phyloP scores from a whole-genome alignment of 2,329 filamentous ascomycete species.

The Macrophomina tecta region DNA sequence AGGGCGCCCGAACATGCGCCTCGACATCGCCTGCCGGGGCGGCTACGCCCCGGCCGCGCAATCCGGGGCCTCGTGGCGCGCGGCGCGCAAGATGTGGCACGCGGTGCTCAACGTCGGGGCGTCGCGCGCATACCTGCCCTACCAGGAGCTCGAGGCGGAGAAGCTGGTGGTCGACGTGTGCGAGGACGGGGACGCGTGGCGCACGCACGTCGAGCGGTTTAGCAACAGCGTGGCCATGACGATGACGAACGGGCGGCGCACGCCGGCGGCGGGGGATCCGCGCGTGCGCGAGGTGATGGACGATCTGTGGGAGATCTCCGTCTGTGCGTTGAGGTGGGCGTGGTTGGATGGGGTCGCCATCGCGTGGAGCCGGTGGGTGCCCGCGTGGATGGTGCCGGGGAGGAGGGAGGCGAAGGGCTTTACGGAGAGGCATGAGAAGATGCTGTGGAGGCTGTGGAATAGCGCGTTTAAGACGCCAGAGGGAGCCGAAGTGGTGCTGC shows the following conservation, averaged over 20 bases:
- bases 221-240: slow-evolving; percentile 12
- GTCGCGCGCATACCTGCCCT: slow-evolving; percentile 26
- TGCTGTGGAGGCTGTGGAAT: slow-evolving; percentile 33
- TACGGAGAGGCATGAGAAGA: slow-evolving; percentile 47
- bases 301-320: not conserved
- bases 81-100: slow-evolving; percentile 28
- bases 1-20: not conserved
- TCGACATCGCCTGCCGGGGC: not conserved
- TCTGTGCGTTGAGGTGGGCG: not conserved
- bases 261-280: not conserved
- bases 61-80: not conserved
- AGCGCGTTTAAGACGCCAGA: slow-evolving; percentile 27
- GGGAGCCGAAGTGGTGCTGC: not conserved
- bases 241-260: slow-evolving; percentile 11
- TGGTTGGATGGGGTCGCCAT: slow-evolving; percentile 54
- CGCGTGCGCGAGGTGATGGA: slow-evolving; percentile 5
- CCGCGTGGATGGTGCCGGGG: slow-evolving; percentile 39
- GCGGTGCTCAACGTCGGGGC: slow-evolving; percentile 24
- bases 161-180: slow-evolving; percentile 16
- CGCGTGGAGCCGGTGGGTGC: slow-evolving; percentile 46
- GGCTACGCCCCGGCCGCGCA: slow-evolving; percentile 2
- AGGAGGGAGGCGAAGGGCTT: slow-evolving; percentile 41
- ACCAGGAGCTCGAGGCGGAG: slow-evolving; percentile 26
- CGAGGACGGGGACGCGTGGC: not conserved
- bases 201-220: slow-evolving; percentile 8